phyloP scores from a whole-genome alignment of 768 basidiomycete species.

The Cubamyces sp. region DNA sequence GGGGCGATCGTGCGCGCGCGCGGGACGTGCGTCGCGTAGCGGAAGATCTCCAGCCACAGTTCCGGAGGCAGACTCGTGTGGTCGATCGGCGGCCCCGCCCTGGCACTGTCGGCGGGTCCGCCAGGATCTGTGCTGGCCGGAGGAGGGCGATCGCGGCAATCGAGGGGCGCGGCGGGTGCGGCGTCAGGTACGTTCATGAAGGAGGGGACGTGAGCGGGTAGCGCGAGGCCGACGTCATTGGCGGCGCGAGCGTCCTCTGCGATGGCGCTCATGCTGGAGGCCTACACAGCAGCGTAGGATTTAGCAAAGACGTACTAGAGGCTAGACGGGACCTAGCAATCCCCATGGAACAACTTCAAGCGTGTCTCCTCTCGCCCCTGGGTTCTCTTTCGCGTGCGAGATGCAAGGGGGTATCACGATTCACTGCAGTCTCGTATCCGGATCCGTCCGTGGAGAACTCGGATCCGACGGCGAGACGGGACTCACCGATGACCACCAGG shows the following conservation, averaged over 20 bases:
- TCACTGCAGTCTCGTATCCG: no score
- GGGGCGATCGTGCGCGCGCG: constrained; percentile 47
- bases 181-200: not conserved
- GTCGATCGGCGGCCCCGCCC: constrained; percentile 5
- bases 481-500: constrained; percentile 7
- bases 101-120: not conserved
- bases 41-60: constrained; percentile 60
- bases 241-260: constrained; percentile 7
- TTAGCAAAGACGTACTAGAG: constrained; percentile 4
- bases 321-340: not conserved
- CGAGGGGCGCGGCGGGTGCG: not conserved
- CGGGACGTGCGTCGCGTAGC: constrained; percentile 55
- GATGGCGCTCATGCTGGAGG: constrained; percentile 3
- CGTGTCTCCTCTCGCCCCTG: no score
- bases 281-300: not conserved
- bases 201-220: not conserved
- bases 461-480: constrained; percentile 7
- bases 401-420: no score
- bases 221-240: constrained; percentile 6
- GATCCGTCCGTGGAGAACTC: not conserved
- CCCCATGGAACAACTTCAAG: not conserved
- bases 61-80: constrained; percentile 40
- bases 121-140: not conserved
- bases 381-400: no score
- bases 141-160: not conserved